phyloP scores from a whole-genome alignment of 1,284 basidiomycete genomes.

The Heterobasidion irregulare region DNA sequence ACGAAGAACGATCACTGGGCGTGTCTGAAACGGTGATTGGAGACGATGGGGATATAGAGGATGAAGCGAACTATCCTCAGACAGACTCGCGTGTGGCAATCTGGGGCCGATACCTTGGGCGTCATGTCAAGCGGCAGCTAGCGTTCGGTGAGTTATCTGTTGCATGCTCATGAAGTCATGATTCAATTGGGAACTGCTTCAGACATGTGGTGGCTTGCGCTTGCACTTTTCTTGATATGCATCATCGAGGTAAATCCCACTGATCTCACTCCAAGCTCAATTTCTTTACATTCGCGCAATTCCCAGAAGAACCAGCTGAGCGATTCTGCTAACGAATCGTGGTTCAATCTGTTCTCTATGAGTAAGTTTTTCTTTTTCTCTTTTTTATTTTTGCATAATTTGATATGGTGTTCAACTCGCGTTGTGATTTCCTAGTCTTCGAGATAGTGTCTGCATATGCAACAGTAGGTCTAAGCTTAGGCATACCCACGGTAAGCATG shows the following conservation, averaged over 20 bases:
- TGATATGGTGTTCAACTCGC: neutral
- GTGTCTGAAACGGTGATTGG: conserved; percentile 55
- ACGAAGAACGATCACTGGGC: conserved; percentile 87
- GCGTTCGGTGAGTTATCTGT: conserved; percentile 56
- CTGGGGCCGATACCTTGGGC: conserved; percentile 72
- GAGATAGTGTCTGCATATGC: conserved; percentile 63
- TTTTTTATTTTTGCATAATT: too few species aligned
- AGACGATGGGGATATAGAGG: conserved; percentile 33
- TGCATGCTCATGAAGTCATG: neutral
- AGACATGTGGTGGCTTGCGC: conserved; percentile 88
- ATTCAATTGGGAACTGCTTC: neutral
- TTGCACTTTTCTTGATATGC: conserved; percentile 79
- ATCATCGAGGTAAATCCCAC: conserved; percentile 64
- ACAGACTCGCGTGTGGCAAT: conserved; percentile 46
- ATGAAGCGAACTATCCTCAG: conserved; percentile 33
- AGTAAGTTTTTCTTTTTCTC: conserved; percentile 11
- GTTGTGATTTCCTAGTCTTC: conserved; percentile 29
- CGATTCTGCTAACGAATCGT: conserved; percentile 39
- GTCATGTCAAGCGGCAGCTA: conserved; percentile 82
- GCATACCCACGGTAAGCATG: conserved; percentile 42
- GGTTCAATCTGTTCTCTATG: conserved; percentile 56
- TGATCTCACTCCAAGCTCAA: neutral
- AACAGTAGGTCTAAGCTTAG: conserved; percentile 69
- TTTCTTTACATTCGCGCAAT: neutral
- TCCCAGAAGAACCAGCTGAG: conserved; percentile 36